A percentile compares a stretch with the other conserved stretches of the same genome.
phyloP scores from a whole-genome alignment of 768 basidiomycete species.

The Suillus lakei region DNA sequence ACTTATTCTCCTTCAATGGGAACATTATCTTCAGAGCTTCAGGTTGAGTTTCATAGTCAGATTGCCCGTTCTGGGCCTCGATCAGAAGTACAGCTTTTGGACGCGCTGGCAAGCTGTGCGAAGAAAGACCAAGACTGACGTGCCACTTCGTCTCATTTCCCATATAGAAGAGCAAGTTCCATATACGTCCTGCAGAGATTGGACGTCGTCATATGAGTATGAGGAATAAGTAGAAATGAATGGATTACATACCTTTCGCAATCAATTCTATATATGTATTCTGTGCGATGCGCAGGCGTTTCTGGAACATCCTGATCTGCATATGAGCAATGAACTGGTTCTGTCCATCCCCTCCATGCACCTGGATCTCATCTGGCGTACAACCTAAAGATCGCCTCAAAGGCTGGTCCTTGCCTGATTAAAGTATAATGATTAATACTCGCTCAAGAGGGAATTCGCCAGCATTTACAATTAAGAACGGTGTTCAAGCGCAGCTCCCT shows the following conservation, averaged over 20 bases:
- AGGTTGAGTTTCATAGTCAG: no score
- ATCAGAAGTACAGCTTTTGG: not conserved
- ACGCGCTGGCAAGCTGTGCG: not conserved
- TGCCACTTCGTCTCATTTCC: not conserved
- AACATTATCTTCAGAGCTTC: not conserved
- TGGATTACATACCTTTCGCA: not conserved
- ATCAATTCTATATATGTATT: not conserved
- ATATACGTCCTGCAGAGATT: not conserved
- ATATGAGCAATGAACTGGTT: not conserved
- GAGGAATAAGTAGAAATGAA: not conserved
- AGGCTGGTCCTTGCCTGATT: not conserved
- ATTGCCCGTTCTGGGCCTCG: not conserved
- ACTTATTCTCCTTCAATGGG: not conserved
- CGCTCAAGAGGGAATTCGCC: not conserved
- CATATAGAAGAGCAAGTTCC: not conserved
- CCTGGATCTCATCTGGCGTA: not conserved
- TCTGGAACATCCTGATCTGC: not conserved
- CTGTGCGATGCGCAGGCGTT: not conserved
- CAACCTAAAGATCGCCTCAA: not conserved
- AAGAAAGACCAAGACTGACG: not conserved
- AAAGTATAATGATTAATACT: not conserved
- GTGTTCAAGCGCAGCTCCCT: not conserved
- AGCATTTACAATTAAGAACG: not conserved
- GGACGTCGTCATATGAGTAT: not conserved
- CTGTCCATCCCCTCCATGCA: not conserved